phyloP scores from a whole-genome alignment of 2,329 filamentous ascomycete species.

The Hypoxylon sp. region DNA sequence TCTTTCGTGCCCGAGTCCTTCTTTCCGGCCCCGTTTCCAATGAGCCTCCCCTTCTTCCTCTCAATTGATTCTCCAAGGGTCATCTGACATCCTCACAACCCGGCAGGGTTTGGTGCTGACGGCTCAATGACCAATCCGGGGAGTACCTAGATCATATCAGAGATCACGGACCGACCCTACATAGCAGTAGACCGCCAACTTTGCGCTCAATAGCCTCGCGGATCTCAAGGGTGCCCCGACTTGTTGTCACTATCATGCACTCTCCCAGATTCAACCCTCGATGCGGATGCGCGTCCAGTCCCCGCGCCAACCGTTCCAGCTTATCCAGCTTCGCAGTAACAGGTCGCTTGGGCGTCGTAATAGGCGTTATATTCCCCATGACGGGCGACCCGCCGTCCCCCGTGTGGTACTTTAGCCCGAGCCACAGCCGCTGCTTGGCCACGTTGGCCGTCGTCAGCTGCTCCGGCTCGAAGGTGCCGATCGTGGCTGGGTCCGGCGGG shows the following conservation, averaged over 20 bases:
- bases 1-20: not conserved
- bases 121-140: not conserved
- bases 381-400: constrained; percentile 87
- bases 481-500: constrained; percentile 64
- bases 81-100: not conserved
- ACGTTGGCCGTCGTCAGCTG: constrained; percentile 79
- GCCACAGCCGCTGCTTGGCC: constrained; percentile 82
- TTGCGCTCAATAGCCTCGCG: constrained; percentile 86
- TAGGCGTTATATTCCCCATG: constrained; percentile 73
- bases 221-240: constrained; percentile 82
- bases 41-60: not conserved
- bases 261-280: constrained; percentile 82
- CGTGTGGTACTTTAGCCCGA: constrained; percentile 92
- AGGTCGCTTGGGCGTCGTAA: constrained; percentile 82
- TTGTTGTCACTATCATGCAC: constrained; percentile 84
- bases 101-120: not conserved
- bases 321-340: constrained; percentile 76
- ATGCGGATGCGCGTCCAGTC: constrained; percentile 74
- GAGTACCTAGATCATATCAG: not conserved
- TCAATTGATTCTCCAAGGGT: not conserved
- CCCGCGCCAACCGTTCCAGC: constrained; percentile 76
- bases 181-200: constrained; percentile 84
- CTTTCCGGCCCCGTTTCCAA: not conserved
- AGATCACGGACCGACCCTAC: constrained; percentile 67
- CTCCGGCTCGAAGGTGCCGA: constrained; percentile 65